These are phyloP conservation scores for Psophocarpus tetragonolobus DNA, from an alignment of 306 rosid genomes.

Conservation along the genomic window DNA sequence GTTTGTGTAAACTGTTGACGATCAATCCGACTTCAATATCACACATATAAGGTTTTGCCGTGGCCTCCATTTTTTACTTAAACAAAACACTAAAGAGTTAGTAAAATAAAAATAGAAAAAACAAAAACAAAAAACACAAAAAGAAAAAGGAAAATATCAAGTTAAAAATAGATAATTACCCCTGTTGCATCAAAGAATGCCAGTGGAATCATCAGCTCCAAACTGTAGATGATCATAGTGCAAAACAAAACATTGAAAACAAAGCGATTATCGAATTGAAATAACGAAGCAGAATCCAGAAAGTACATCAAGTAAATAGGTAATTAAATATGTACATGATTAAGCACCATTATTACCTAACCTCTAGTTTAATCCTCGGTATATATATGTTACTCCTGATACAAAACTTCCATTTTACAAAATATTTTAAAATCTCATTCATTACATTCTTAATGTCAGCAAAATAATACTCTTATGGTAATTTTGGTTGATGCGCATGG, in stretches of 20 bases:
- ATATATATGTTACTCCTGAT: not conserved
- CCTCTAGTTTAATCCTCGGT: not conserved
- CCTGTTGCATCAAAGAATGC: constrained; percentile 83
- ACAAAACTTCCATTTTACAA: not conserved
- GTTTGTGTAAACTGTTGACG: too few relatives aligned
- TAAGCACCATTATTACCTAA: not conserved
- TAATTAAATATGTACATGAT: too few relatives aligned
- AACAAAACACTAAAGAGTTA: not conserved
- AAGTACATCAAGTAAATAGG: not conserved
- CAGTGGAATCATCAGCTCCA: constrained; percentile 87
- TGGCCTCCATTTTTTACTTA: too few relatives aligned
- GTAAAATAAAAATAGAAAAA: not conserved
- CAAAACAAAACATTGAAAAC: not conserved
- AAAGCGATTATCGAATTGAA: not conserved
- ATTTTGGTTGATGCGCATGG: too few relatives aligned
- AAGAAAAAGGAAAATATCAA: not conserved
- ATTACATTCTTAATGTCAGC: too few relatives aligned
- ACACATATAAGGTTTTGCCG: too few relatives aligned
- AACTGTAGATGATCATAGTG: constrained; percentile 75
- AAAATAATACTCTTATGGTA: too few relatives aligned
- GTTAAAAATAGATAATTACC: constrained; percentile 38
- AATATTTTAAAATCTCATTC: too few relatives aligned
- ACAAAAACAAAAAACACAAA: not conserved
- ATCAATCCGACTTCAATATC: too few relatives aligned
- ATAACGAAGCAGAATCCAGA: not conserved